phyloP scores from a whole-genome alignment of 495 filamentous ascomycete genomes.

The Aspergillus ostianus region DNA sequence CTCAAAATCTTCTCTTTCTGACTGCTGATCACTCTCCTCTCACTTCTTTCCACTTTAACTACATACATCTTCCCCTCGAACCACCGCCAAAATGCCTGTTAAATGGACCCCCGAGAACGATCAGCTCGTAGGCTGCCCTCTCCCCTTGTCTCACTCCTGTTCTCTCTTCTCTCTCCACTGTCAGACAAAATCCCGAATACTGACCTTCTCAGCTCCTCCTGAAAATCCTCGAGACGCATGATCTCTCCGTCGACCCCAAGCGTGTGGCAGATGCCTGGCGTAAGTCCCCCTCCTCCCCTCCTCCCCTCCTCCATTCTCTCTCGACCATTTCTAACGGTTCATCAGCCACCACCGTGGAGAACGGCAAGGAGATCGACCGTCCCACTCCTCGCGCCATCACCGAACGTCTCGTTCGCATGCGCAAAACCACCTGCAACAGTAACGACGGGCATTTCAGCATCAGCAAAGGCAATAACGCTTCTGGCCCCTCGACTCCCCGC shows the following conservation, averaged over 20 bases:
- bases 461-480: constrained; percentile 14
- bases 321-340: background rate
- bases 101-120: constrained; percentile 42
- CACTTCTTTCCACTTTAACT: background rate
- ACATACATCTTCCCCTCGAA: constrained; percentile 3
- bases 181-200: background rate
- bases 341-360: background rate
- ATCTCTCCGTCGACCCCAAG: constrained; percentile 37
- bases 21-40: background rate
- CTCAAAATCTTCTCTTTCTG: constrained; percentile 1
- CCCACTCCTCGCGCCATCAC: constrained; percentile 50
- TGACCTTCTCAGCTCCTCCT: constrained; percentile 38
- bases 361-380: constrained; percentile 14
- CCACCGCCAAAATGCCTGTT: constrained; percentile 37
- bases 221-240: constrained; percentile 47
- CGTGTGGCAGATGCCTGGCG: constrained; percentile 45
- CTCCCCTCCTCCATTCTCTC: background rate
- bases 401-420: constrained; percentile 47
- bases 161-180: background rate
- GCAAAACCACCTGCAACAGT: constrained; percentile 17
- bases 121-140: constrained; percentile 31
- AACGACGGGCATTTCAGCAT: constrained; percentile 20
- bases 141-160: background rate
- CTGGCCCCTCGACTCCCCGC: constrained; percentile 11
- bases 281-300: constrained; percentile 25